Base-by-base conservation (phyloP, 495 filamentous ascomycete species). In the Acidomyces sp. region DNA sequence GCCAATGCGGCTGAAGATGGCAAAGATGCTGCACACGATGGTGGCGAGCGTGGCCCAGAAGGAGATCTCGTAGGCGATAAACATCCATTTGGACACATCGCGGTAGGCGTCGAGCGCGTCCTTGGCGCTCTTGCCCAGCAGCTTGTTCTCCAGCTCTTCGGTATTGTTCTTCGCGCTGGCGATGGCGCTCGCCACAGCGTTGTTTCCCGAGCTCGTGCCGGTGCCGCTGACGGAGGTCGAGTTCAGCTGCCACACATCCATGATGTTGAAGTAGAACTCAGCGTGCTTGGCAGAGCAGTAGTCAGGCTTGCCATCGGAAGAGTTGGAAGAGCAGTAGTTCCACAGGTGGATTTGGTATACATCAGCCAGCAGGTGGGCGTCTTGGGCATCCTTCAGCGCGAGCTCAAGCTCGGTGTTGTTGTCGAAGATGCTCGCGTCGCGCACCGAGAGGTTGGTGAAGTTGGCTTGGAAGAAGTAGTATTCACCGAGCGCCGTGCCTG, bases 301-400 rank as follows among this genome's bases (percentile, higher is more conserved):
- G 64, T 77, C 76, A 39, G 52, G 64, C 37, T 67, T 62, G 21
- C 64, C 59, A 44, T 65, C 66, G 25, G 63, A 64, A 28, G 65
- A 49, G 4, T 61, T 63, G 31, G 74, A 72, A 12, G 69, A 65
- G 67, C 90, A 96, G 72, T 86, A 95, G 55, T 80, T 80, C 81
- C 80, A 93, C 20, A 97, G 67, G 23, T 52, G 72, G 55, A 94
- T 69, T 37, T 75, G 70, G 71, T 96, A 96, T 54, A 77, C 72
- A 59, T 92, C 77, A 38, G 66, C 69, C 30, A 96, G 65, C 19
- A 77, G 65, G 7, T 77, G 65, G 1, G 55, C 46, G 46, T 65
- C 46, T 55, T 42, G 46, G 1, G 52, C 52, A 3, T 56, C 41
- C 20, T 43, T n/a, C 6, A 56, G 35, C 13, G 39, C 46, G 20